Conservation (phyloP, 345 rosid genomes). For the Populus euphratica region DNA sequence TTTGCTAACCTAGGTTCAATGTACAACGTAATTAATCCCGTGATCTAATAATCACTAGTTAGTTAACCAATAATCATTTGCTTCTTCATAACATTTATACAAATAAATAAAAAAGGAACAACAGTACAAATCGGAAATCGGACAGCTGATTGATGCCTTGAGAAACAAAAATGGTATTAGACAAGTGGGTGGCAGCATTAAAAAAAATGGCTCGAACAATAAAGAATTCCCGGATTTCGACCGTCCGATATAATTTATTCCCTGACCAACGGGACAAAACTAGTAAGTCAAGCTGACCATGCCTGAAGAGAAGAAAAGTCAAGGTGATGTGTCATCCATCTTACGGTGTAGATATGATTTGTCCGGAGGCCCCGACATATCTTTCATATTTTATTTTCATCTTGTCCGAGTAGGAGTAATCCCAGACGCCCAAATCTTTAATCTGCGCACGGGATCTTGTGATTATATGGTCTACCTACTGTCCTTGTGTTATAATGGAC, state of each 20-base stretch:
- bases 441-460: neutral
- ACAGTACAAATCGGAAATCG: too few species aligned
- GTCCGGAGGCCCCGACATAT: constrained; percentile 12
- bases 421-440: neutral
- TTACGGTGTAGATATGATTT: constrained; percentile 1
- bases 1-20: too few species aligned
- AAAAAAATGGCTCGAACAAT: too few species aligned
- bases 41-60: too few species aligned
- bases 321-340: neutral
- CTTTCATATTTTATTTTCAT: neutral
- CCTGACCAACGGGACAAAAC: neutral
- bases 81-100: too few species aligned
- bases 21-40: too few species aligned
- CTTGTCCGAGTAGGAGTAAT: neutral
- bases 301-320: neutral
- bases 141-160: too few species aligned
- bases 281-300: neutral
- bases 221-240: too few species aligned
- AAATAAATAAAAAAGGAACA: too few species aligned
- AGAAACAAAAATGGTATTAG: too few species aligned
- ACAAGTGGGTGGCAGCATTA: too few species aligned
- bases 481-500: neutral
- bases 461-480: constrained; percentile 1
- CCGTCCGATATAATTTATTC: neutral
- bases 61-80: too few species aligned